Evolutionary conservation across 2,329 filamentous ascomycete genomes (phyloP).

Genomic region (Taxawa tesnikishii): DNA sequence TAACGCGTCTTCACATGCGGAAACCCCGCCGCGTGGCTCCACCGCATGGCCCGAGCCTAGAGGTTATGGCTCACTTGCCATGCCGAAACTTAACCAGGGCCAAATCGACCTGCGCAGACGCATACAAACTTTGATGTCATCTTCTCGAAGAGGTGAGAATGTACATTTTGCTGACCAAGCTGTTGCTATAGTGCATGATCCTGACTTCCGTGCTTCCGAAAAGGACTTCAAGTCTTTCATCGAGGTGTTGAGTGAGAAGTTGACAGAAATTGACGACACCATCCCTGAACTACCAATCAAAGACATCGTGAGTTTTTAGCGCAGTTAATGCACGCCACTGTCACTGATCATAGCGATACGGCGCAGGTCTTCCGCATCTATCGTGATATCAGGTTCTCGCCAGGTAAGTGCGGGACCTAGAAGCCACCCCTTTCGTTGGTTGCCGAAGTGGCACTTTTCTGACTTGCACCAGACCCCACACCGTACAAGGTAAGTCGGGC

Average conservation of each 20-base stretch:
- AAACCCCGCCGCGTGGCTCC: too few relatives aligned
- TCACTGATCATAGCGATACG: slow-evolving; percentile 2
- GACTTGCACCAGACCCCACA: slow-evolving; percentile 49
- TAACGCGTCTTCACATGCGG: too few relatives aligned
- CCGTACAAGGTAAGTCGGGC: slow-evolving; percentile 63
- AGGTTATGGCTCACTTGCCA: too few relatives aligned
- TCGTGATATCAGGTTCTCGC: slow-evolving; percentile 72
- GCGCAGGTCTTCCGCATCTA: slow-evolving; percentile 68
- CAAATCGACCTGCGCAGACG: too few relatives aligned
- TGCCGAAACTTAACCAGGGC: too few relatives aligned
- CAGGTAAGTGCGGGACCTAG: not conserved
- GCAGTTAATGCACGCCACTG: not conserved
- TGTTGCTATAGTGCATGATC: slow-evolving; percentile 59
- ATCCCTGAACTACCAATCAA: slow-evolving; percentile 78
- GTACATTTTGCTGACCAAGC: too few relatives aligned
- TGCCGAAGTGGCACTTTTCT: not conserved
- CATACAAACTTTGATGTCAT: too few relatives aligned
- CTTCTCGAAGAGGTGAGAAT: too few relatives aligned
- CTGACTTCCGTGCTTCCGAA: slow-evolving; percentile 63
- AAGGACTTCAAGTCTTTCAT: slow-evolving; percentile 76
- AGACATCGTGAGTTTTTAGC: slow-evolving; percentile 48
- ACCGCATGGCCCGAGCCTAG: too few relatives aligned
- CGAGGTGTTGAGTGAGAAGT: slow-evolving; percentile 55
- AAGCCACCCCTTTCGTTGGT: too few relatives aligned
- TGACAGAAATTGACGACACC: slow-evolving; percentile 64